Percentiles rank a stretch among this genome's conserved stretches.
Evolutionary conservation across 192 early-diverging fungal genomes (phyloP).

Genomic region (Powellomyces hirtus): DNA sequence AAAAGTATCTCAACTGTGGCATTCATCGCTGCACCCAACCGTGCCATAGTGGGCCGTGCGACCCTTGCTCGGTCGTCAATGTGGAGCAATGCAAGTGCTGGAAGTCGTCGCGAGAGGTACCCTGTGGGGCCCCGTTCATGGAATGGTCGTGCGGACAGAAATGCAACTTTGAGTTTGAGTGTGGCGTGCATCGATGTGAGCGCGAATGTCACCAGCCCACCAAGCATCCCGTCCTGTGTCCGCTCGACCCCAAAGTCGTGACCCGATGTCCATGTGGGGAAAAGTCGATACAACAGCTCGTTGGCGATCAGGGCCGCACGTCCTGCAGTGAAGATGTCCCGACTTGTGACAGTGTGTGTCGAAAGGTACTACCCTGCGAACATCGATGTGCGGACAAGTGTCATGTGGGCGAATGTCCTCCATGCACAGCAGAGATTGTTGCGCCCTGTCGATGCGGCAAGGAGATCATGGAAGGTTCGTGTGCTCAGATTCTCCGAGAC

Average conservation of each 20-base stretch:
- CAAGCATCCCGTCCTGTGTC: constrained; percentile 31
- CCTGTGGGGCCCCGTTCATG: constrained; percentile 29
- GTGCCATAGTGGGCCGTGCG: constrained; percentile 80
- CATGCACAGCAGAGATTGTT: constrained; percentile 28
- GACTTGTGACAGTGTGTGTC: constrained; percentile 38
- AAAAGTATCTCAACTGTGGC: constrained; percentile 75
- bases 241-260: constrained; percentile 40
- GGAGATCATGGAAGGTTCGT: constrained; percentile 10
- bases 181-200: constrained; percentile 41
- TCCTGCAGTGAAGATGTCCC: constrained; percentile 38
- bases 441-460: constrained; percentile 39
- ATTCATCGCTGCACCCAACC: constrained; percentile 68
- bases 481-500: constrained; percentile 25
- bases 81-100: constrained; percentile 37
- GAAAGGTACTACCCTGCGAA: constrained; percentile 38
- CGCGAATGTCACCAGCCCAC: constrained; percentile 33
- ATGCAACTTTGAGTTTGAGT: constrained; percentile 34
- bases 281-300: constrained; percentile 13
- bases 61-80: constrained; percentile 53
- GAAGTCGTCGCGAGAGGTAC: constrained; percentile 16
- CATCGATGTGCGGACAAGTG: constrained; percentile 39
- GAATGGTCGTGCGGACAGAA: constrained; percentile 20
- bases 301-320: constrained; percentile 18
- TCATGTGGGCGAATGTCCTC: constrained; percentile 39
- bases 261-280: constrained; percentile 39